Evolutionary conservation across 1,139 yeast species (phyloP).

Genomic region (Candida sp.): DNA sequence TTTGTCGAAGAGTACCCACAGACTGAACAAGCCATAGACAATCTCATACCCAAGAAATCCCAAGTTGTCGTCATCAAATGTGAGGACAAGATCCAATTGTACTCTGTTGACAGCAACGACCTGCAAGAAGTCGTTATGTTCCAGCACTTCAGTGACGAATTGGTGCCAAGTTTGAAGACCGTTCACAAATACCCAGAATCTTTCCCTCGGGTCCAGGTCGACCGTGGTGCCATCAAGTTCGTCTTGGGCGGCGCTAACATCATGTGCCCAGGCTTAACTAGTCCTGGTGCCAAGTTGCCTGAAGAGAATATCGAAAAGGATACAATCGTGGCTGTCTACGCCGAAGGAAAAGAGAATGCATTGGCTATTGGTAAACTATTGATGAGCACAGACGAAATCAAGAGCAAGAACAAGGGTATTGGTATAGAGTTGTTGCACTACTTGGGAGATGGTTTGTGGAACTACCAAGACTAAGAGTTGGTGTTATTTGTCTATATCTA

Average conservation of each 20-base stretch:
- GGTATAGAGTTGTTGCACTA: slow-evolving; percentile 89
- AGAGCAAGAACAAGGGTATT: slow-evolving; percentile 81
- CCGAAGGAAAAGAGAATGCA: slow-evolving; percentile 93
- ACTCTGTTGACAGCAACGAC: slow-evolving; percentile 42
- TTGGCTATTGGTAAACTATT: slow-evolving; percentile 86
- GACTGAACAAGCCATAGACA: slow-evolving; percentile 78
- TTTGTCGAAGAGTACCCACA: slow-evolving; percentile 74
- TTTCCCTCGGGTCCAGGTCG: slow-evolving; percentile 90
- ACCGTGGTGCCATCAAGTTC: slow-evolving; percentile 96
- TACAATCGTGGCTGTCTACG: slow-evolving; percentile 78
- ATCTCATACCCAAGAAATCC: slow-evolving; percentile 89
- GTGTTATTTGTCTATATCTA: slow-evolving; percentile 8
- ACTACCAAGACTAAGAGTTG: slow-evolving; percentile 37
- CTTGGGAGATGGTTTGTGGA: slow-evolving; percentile 92
- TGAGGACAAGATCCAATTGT: slow-evolving; percentile 85
- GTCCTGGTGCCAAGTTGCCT: slow-evolving; percentile 87
- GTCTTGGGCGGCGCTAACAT: slow-evolving; percentile 94
- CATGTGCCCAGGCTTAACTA: slow-evolving; percentile 97
- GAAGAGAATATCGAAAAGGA: slow-evolving; percentile 68
- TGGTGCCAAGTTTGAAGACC: slow-evolving; percentile 75
- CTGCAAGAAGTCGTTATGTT: slow-evolving; percentile 57
- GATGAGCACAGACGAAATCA: slow-evolving; percentile 93
- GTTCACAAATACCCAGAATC: slow-evolving; percentile 85
- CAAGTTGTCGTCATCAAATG: slow-evolving; percentile 84
- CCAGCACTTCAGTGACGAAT: slow-evolving; percentile 78